Conservation (phyloP, 2,329 filamentous ascomycete genomes). For the Calonectria henricotiae region DNA sequence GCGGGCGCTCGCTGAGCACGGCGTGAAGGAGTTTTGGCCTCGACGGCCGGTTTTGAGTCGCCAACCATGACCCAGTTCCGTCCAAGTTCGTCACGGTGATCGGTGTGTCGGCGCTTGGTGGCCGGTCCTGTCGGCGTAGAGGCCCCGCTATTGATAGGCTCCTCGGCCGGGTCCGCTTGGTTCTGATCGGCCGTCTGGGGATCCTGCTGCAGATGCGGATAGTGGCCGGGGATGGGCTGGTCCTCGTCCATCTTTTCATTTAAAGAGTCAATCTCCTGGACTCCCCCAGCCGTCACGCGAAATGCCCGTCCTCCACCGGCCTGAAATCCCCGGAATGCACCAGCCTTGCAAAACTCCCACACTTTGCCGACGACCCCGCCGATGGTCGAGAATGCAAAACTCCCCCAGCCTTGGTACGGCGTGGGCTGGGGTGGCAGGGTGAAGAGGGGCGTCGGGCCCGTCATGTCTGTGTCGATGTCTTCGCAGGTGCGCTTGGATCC, state of each 20-base stretch:
- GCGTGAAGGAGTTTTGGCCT: slow-evolving; percentile 51
- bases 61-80: slow-evolving; percentile 82
- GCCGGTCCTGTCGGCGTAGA: slow-evolving; percentile 65
- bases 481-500: slow-evolving; percentile 64
- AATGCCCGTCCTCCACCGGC: slow-evolving; percentile 87
- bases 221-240: slow-evolving; percentile 52
- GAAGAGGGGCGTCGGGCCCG: slow-evolving; percentile 56
- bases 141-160: slow-evolving; percentile 55
- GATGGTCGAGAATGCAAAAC: slow-evolving; percentile 74
- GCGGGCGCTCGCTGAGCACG: slow-evolving; percentile 46
- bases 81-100: slow-evolving; percentile 71
- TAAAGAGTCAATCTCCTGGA: slow-evolving; percentile 45
- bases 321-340: slow-evolving; percentile 87
- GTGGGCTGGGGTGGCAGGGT: slow-evolving; percentile 53
- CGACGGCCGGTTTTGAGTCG: slow-evolving; percentile 54
- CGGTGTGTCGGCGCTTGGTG: slow-evolving; percentile 71
- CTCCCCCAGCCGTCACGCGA: slow-evolving; percentile 61
- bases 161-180: slow-evolving; percentile 45
- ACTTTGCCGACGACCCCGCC: slow-evolving; percentile 83
- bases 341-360: slow-evolving; percentile 85
- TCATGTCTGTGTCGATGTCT: slow-evolving; percentile 58
- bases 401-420: slow-evolving; percentile 68
- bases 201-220: slow-evolving; percentile 50
- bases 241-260: slow-evolving; percentile 44
- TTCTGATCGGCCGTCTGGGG: slow-evolving; percentile 36